A percentile compares a stretch with the other conserved stretches of the same genome.
Conservation (phyloP, 78 protist genomes). For the Polysphondylium violaceum region DNA sequence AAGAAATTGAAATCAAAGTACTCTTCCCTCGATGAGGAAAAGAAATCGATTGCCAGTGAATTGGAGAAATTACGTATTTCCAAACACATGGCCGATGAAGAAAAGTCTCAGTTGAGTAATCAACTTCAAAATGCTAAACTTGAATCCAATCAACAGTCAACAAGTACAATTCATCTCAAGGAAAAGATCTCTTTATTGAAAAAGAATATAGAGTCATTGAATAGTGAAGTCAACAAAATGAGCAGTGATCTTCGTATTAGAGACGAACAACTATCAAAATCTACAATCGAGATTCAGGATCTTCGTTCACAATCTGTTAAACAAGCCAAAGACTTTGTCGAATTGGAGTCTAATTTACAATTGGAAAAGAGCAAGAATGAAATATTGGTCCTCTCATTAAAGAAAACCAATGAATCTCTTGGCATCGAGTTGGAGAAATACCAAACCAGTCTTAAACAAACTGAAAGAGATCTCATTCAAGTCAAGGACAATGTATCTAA, state of each 20-base stretch:
- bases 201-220: conserved; percentile 5
- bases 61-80: not conserved
- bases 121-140: not conserved
- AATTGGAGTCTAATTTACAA: not conserved
- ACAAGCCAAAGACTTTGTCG: conserved; percentile 44
- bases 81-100: conserved; percentile 42
- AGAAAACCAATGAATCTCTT: not conserved
- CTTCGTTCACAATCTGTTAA: not conserved
- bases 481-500: not conserved
- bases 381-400: not conserved
- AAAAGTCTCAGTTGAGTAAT: conserved; percentile 6
- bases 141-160: not conserved
- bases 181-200: conserved; percentile 24
- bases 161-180: conserved; percentile 10
- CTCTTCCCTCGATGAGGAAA: not conserved
- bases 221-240: not conserved
- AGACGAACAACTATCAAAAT: conserved; percentile 8
- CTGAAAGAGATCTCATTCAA: conserved; percentile 8
- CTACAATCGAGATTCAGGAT: conserved; percentile 12
- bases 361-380: conserved; percentile 50
- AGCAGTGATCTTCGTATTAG: not conserved
- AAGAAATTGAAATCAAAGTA: conserved; percentile 39
- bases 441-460: conserved; percentile 21
- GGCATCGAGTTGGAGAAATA: conserved; percentile 1
- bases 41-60: conserved; percentile 1